Base-by-base conservation (phyloP, 2,329 filamentous ascomycete species). In the Pseudogymnoascus sp. region DNA sequence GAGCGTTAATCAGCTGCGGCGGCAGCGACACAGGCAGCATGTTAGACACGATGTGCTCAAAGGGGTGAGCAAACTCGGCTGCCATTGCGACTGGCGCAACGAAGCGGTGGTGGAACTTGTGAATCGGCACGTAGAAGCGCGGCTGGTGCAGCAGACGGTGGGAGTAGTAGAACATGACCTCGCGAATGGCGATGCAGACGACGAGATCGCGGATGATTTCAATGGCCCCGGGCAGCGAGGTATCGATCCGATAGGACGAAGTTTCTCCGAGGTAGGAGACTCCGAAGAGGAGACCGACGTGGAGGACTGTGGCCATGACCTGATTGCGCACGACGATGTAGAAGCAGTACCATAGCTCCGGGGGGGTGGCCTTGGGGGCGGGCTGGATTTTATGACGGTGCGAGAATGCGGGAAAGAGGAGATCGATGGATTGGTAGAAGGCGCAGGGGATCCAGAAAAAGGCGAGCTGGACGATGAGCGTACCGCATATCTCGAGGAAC, bases 81-180 rank as follows among this genome's bases (percentile, higher is more conserved):
- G 83, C 77, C 4, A 85, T 75, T 0, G 81, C 79, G 2, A 86
- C 78, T 0, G 83, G 83, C 1, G 83, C 81, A 0, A 78, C 81
- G 74, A 84, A 85, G 23, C 74, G 74, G 73, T 85, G 83, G 68
- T 86, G 83, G 21, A 75, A 75, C 67, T 85, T 85, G 75, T 85
- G 83, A 65, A 85, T 78, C 34, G 72, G 72, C 10, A 72, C 72
- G 74, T 85, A 85, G 5, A 83, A 70, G 5, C 67, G 71, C 0
- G 78, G 80, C 5, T 75, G 69, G 72, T 85, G 83, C 4, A 86
- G 74, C 2, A 82, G 68, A 6, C 83, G 80, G 71, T 86, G 83
- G 23, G 76, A 70, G 68, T 83, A 83, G 74, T 85, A 85, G 73
- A 85, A 85, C 16, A 82, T 67, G 1, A 77, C 66, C 68, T 86